Percentiles rank a stretch among this genome's conserved stretches.
Conservation (phyloP, 352 stramenopile species). For the Pythium chondricola region DNA sequence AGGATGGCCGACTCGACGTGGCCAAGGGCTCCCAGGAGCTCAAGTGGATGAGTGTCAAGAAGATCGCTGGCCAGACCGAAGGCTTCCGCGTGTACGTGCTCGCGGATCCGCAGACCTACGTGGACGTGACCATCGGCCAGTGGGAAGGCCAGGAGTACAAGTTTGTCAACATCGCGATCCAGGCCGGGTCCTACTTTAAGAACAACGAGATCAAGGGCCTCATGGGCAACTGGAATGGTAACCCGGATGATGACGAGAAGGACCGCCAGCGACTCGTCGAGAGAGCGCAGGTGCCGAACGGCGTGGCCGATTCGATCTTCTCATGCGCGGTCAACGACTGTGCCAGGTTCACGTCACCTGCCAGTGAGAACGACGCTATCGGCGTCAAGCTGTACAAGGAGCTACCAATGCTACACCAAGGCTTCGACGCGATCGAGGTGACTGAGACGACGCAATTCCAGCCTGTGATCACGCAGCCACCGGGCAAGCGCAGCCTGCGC, state of each 20-base stretch:
- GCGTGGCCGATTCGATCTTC: neutral
- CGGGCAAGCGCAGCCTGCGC: neutral
- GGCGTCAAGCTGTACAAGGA: neutral
- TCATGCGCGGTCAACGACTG: slow-evolving; percentile 1
- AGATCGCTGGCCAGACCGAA: neutral
- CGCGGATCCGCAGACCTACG: neutral
- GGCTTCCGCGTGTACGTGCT: slow-evolving; percentile 3
- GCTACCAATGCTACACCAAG: neutral
- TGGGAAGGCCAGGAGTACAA: neutral
- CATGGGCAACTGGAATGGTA: slow-evolving; percentile 6
- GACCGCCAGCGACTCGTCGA: neutral
- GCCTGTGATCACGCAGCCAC: neutral
- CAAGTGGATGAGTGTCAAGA: neutral
- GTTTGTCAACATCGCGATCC: neutral
- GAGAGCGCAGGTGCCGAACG: neutral
- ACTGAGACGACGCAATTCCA: neutral
- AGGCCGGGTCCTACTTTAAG: neutral
- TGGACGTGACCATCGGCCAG: neutral
- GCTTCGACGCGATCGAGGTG: neutral
- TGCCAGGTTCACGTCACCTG: neutral
- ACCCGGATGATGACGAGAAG: slow-evolving; percentile 4
- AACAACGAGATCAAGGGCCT: neutral
- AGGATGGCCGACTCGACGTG: neutral
- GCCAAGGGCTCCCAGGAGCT: neutral
- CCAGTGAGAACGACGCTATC: neutral